Evolutionary conservation across 176 grass and related monocot genomes (phyloP), one percentile per base, ranked within the genome.

Genomic region (barley (Hordeum vulgare)): DNA sequence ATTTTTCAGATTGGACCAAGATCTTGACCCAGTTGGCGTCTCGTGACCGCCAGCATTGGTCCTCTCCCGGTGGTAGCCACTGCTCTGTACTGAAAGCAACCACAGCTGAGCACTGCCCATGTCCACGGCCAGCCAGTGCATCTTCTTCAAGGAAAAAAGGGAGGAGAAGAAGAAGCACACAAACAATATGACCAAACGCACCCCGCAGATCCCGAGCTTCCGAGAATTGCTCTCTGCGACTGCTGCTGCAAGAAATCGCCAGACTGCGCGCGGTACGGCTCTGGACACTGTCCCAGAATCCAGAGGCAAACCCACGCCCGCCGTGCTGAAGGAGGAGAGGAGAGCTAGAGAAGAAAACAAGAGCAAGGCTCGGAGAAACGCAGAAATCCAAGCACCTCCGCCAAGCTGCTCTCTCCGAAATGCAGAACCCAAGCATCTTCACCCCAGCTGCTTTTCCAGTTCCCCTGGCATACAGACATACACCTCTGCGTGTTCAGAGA

Each of bases 191-290:
- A 79, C 44, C 51, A 49, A 49, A 74, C 63, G 45, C n/a, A n/a
- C 79, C 17, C 66, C 44, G 66, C 79, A 90, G 88, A 86, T 83
- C 76, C 80, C 66, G 17, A 74, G 83, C 73, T 90, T 86, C 88
- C 73, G 82, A 83, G 66, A 9, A 74, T 79, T 90, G 60, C 66
- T 86, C 39, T 79, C 80, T 66, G 63, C 7, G 13, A 73, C 40
- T 41, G 40, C 40, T 2, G 3, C 70, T 72, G 70, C 70, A 28
- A 29, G 28, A 83, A 60, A 74, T 59, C 61, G 79, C 58, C 88
- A 86, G 66, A 86, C 74, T 79, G 88, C 26, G 8, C 40, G n/a
- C 40, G 23, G 79, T 86, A 90, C 84, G 84, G 45, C 26, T 86
- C 84, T 83, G 84, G 65, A 65, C 71, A 51, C 0, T 82, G 61